Conservation (phyloP, 2,329 filamentous ascomycete genomes). For the Pseudocercospora vitis region DNA sequence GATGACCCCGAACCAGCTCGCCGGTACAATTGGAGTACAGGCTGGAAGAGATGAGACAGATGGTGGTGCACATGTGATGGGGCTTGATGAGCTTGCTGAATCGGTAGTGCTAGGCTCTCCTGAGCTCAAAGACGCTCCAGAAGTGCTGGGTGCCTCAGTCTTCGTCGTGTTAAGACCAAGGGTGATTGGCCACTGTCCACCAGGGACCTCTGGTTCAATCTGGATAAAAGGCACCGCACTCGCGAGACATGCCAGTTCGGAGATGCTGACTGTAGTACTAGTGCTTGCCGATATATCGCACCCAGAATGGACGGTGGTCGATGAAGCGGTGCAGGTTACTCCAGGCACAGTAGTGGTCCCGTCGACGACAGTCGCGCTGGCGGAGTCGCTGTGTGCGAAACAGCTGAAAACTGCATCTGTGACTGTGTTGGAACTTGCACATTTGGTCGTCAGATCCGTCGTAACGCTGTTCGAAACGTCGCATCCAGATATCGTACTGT, state of each 20-base stretch:
- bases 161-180: not conserved
- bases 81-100: not conserved
- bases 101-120: not conserved
- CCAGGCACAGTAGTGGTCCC: conserved; percentile 7
- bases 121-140: too few species aligned
- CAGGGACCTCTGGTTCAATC: not conserved
- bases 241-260: not conserved
- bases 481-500: conserved; percentile 15
- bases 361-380: not conserved
- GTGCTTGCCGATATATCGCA: conserved; percentile 22
- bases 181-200: conserved; percentile 1
- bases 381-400: conserved; percentile 9
- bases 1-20: not conserved
- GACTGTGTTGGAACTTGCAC: conserved; percentile 15
- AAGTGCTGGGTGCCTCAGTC: not conserved
- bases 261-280: conserved; percentile 8
- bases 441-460: conserved; percentile 13
- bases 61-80: conserved; percentile 2
- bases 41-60: not conserved
- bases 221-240: not conserved
- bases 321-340: conserved; percentile 17
- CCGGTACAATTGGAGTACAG: not conserved
- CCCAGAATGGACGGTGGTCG: conserved; percentile 15
- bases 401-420: conserved; percentile 15
- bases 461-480: conserved; percentile 15